These are phyloP conservation scores for Coemansia pectinata DNA, from an alignment of 192 early-diverging fungal genomes.

Conservation along the genomic window DNA sequence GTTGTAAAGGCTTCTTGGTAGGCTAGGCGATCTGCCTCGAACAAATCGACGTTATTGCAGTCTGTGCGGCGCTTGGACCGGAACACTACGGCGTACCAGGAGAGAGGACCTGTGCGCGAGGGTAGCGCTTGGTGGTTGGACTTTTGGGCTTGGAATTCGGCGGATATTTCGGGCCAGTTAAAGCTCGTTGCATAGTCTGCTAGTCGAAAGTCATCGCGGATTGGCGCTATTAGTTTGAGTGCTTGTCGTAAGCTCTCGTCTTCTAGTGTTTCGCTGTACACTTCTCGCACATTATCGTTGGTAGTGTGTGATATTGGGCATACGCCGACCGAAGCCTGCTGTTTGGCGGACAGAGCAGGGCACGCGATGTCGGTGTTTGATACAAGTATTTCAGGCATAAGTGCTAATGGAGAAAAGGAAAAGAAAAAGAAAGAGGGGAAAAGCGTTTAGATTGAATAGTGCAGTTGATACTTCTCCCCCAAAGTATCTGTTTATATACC, in stretches of 20 bases:
- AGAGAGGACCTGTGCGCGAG: neutral
- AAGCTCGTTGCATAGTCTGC: conserved; percentile 40
- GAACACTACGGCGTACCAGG: conserved; percentile 52
- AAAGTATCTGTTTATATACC: no score
- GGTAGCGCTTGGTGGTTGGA: neutral
- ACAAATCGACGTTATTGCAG: conserved; percentile 42
- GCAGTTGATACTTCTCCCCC: no score
- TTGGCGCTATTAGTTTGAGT: conserved; percentile 20
- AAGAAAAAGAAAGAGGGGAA: neutral
- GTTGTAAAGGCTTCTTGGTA: conserved; percentile 39
- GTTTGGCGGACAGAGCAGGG: neutral
- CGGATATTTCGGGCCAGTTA: conserved; percentile 37
- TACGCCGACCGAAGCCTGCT: neutral
- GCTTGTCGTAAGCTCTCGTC: conserved; percentile 45
- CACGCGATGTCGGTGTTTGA: neutral
- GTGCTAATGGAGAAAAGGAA: neutral
- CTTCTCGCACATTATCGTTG: neutral
- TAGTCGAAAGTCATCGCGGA: conserved; percentile 21
- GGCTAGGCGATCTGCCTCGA: conserved; percentile 36
- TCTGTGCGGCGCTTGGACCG: conserved; percentile 37
- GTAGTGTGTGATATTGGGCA: neutral
- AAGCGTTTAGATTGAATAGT: no score
- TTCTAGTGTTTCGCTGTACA: conserved; percentile 29
- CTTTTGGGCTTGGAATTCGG: conserved; percentile 13
- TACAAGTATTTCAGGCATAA: conserved; percentile 21